phyloP scores from a whole-genome alignment of 306 rosid genomes.

The Casuarina glauca region DNA sequence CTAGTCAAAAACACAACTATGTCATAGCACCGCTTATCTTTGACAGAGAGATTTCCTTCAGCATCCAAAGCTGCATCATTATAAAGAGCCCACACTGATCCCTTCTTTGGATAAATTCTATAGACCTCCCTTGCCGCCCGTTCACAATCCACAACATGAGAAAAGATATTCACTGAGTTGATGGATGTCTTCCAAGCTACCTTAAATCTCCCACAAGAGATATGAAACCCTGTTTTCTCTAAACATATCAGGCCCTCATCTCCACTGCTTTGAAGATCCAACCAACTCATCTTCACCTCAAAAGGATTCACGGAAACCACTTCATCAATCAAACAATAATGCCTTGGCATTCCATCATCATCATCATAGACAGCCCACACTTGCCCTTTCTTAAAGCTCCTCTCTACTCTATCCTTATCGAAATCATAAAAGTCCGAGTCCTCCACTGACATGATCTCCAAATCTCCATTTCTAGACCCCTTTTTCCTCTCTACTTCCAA shows the following conservation, averaged over 20 bases:
- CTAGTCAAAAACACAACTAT: slow-evolving; percentile 68
- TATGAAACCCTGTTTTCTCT: slow-evolving; percentile 59
- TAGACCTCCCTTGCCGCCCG: slow-evolving; percentile 63
- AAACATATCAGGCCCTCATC: slow-evolving; percentile 44
- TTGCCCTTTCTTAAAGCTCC: slow-evolving; percentile 84
- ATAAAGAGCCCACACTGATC: slow-evolving; percentile 89
- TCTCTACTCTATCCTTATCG: slow-evolving; percentile 76
- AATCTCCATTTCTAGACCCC: slow-evolving; percentile 27
- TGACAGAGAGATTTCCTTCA: slow-evolving; percentile 36
- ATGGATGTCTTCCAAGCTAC: slow-evolving; percentile 49
- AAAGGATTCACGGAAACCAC: slow-evolving; percentile 63
- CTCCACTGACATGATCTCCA: slow-evolving; percentile 56
- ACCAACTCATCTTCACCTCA: slow-evolving; percentile 78
- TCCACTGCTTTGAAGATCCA: slow-evolving; percentile 59
- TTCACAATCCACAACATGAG: slow-evolving; percentile 75
- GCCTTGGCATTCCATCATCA: slow-evolving; percentile 85
- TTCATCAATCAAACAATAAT: slow-evolving; percentile 75
- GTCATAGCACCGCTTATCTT: slow-evolving; percentile 52
- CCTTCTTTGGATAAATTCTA: slow-evolving; percentile 83
- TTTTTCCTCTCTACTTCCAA: slow-evolving; percentile 19
- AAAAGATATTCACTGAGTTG: slow-evolving; percentile 64
- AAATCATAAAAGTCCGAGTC: slow-evolving; percentile 84
- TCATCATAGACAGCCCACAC: slow-evolving; percentile 88
- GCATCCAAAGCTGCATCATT: slow-evolving; percentile 40
- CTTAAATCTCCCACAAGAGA: slow-evolving; percentile 82